Evolutionary conservation across 164 flowering plant species (phyloP).

Genomic region (Sedum album): DNA sequence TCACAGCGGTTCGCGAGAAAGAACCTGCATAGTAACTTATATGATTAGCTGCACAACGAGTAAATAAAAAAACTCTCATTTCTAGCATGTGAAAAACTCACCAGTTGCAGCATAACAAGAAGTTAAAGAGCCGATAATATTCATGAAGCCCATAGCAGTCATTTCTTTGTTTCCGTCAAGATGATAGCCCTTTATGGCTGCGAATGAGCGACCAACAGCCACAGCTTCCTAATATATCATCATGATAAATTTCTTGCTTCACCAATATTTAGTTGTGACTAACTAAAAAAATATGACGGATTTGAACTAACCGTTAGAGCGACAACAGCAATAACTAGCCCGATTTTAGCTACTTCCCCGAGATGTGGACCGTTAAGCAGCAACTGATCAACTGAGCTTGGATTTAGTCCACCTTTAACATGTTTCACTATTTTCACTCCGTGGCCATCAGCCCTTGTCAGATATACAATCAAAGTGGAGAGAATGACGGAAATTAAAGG

Average conservation of each 20-base stretch:
- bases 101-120: conserved; percentile 84
- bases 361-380: conserved; percentile 34
- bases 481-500: conserved; percentile 56
- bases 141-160: conserved; percentile 77
- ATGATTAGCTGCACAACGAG: not conserved
- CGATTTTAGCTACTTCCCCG: conserved; percentile 40
- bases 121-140: conserved; percentile 62
- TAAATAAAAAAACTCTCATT: not conserved
- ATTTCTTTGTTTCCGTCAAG: conserved; percentile 86
- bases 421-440: conserved; percentile 40
- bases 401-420: conserved; percentile 37
- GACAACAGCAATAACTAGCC: conserved; percentile 46
- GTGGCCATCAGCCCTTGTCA: conserved; percentile 34
- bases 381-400: conserved; percentile 45
- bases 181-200: conserved; percentile 56
- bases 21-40: conserved; percentile 25
- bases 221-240: conserved; percentile 54
- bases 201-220: conserved; percentile 78
- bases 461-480: conserved; percentile 47
- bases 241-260: not conserved
- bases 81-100: conserved; percentile 8
- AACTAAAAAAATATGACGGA: not conserved
- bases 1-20: conserved; percentile 47
- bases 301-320: conserved; percentile 51
- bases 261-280: not conserved